A percentile compares a stretch with the other conserved stretches of the same genome.
phyloP scores from a whole-genome alignment of 2,329 filamentous ascomycete genomes.

The Hypoxylon rubiginosum region DNA sequence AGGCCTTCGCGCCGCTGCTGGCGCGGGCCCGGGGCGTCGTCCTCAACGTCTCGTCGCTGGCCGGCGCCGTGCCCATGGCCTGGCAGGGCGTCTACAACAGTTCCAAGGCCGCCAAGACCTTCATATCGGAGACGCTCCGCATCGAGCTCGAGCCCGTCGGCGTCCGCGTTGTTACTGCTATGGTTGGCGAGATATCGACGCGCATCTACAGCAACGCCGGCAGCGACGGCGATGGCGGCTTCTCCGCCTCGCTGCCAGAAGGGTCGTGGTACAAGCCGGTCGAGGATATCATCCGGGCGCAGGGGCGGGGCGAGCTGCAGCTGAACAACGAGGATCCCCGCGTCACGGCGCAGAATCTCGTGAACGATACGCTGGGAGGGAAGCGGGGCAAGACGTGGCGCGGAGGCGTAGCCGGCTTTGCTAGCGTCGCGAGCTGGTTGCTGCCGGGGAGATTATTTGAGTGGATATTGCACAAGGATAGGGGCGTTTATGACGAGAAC shows the following conservation, averaged over 20 bases:
- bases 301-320: conserved; percentile 7
- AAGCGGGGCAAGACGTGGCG: conserved; percentile 10
- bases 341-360: conserved; percentile 10
- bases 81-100: conserved; percentile 47
- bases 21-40: conserved; percentile 49
- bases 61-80: conserved; percentile 48
- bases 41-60: conserved; percentile 55
- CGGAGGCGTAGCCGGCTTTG: conserved; percentile 10
- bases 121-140: conserved; percentile 59
- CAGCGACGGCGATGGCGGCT: not conserved
- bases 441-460: conserved; percentile 3
- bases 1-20: conserved; percentile 52
- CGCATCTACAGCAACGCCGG: not conserved
- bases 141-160: conserved; percentile 61
- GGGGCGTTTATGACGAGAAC: conserved; percentile 3
- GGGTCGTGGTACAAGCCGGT: conserved; percentile 7
- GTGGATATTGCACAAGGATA: conserved; percentile 9
- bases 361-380: conserved; percentile 10
- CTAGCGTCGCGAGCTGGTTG: conserved; percentile 4
- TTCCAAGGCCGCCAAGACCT: conserved; percentile 61
- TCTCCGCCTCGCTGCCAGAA: not conserved
- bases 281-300: conserved; percentile 2
- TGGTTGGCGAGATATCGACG: not conserved
- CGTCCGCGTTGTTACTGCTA: conserved; percentile 53
- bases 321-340: not conserved